These are phyloP conservation scores for Penicillium glabrum DNA, from an alignment of 2,329 filamentous ascomycete genomes.

Conservation along the genomic window DNA sequence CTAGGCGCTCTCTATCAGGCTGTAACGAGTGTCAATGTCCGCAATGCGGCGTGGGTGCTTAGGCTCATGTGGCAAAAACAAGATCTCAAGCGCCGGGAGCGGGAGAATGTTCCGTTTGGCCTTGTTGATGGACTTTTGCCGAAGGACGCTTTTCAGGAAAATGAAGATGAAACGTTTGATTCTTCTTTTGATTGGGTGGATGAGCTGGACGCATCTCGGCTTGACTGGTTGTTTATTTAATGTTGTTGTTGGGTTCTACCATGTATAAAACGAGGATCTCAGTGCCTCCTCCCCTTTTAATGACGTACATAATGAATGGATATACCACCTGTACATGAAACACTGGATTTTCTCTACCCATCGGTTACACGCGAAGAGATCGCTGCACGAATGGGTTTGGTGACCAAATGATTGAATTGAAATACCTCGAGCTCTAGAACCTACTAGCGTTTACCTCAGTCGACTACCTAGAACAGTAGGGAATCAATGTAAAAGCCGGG, in stretches of 20 bases:
- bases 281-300: neutral
- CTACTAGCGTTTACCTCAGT: neutral
- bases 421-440: neutral
- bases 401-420: neutral
- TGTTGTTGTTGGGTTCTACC: neutral
- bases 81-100: constrained; percentile 29
- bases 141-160: constrained; percentile 4
- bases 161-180: constrained; percentile 27
- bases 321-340: neutral
- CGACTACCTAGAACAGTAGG: neutral
- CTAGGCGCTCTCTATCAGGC: constrained; percentile 36
- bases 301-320: neutral
- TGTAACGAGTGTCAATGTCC: constrained; percentile 40
- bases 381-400: neutral
- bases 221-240: constrained; percentile 45
- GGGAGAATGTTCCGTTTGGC: constrained; percentile 3
- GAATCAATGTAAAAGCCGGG: constrained; percentile 8
- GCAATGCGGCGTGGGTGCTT: constrained; percentile 41
- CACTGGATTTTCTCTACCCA: no score
- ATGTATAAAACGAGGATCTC: neutral
- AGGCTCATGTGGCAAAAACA: constrained; percentile 43
- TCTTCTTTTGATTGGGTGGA: constrained; percentile 42
- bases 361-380: no score
- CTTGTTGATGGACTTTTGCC: neutral
- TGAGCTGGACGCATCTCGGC: constrained; percentile 39